Percentiles rank a stretch among this genome's conserved stretches.
phyloP scores from a whole-genome alignment of 495 filamentous ascomycete genomes.

The Letharia lupina region DNA sequence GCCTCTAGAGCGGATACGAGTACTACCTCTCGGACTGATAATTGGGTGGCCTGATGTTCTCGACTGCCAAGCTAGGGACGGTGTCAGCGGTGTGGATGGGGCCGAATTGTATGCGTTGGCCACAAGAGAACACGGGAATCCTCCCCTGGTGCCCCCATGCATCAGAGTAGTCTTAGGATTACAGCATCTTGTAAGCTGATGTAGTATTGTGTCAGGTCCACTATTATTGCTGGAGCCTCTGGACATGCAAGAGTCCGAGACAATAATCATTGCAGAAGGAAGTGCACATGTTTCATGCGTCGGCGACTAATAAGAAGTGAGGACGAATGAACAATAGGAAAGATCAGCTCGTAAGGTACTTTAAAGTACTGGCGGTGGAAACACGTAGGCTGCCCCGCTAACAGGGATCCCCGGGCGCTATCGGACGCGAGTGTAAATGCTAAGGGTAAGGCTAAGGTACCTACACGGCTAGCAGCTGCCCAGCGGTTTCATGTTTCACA shows the following conservation, averaged over 20 bases:
- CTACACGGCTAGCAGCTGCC: not conserved
- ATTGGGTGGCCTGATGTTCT: conserved; percentile 1
- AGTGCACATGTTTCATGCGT: not conserved
- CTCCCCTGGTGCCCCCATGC: not conserved
- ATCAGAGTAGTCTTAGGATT: not conserved
- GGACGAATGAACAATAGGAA: no score
- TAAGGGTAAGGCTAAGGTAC: no score
- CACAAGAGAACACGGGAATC: not conserved
- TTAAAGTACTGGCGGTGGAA: no score
- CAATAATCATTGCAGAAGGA: not conserved
- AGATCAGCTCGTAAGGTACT: no score
- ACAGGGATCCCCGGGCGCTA: not conserved
- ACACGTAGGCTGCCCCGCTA: not conserved
- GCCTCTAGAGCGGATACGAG: not conserved
- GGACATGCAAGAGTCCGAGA: not conserved
- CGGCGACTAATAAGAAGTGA: not conserved
- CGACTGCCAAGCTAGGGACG: not conserved
- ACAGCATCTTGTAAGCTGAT: not conserved
- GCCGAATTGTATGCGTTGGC: not conserved
- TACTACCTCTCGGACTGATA: not conserved
- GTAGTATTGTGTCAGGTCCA: not conserved
- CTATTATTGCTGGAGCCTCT: not conserved
- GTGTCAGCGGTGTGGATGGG: not conserved
- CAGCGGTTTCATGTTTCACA: not conserved
- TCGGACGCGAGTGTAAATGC: not conserved